These are phyloP conservation scores for Trifolium repens DNA, from an alignment of 306 rosid species.

Conservation along the genomic window DNA sequence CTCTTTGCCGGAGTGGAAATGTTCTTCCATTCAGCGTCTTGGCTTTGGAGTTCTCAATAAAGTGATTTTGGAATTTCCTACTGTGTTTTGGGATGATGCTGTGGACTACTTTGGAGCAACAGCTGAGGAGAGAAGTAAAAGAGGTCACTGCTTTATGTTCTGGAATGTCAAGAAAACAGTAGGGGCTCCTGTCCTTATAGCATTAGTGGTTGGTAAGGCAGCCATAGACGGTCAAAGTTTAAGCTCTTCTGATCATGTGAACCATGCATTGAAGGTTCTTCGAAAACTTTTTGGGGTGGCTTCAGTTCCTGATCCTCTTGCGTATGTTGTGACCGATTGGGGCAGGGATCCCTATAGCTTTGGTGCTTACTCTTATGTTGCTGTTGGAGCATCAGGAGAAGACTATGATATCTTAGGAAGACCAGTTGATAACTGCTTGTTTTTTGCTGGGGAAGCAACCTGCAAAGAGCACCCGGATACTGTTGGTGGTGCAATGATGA, in stretches of 20 bases:
- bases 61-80: slow-evolving; percentile 89
- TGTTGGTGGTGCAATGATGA: slow-evolving; percentile 99
- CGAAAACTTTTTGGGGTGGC: slow-evolving; percentile 94
- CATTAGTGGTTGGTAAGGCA: slow-evolving; percentile 96
- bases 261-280: slow-evolving; percentile 87
- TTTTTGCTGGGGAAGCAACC: slow-evolving; percentile 99
- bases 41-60: slow-evolving; percentile 98
- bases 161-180: slow-evolving; percentile 97
- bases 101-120: slow-evolving; percentile 99
- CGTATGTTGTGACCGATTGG: slow-evolving; percentile 96
- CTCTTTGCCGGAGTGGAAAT: slow-evolving; percentile 90
- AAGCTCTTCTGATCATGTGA: slow-evolving; percentile 76
- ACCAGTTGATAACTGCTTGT: slow-evolving; percentile 91
- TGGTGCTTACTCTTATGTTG: slow-evolving; percentile 96
- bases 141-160: slow-evolving; percentile 99
- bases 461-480: slow-evolving; percentile 99
- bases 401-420: slow-evolving; percentile 91
- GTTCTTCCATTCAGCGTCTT: slow-evolving; percentile 83
- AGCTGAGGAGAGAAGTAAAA: slow-evolving; percentile 80
- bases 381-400: slow-evolving; percentile 98
- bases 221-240: slow-evolving; percentile 82
- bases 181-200: slow-evolving; percentile 98
- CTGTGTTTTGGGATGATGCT: slow-evolving; percentile 96
- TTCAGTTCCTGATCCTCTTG: slow-evolving; percentile 91
- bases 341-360: slow-evolving; percentile 96